Conservation (phyloP, 768 basidiomycete species). For the Tulasnella calospora region DNA sequence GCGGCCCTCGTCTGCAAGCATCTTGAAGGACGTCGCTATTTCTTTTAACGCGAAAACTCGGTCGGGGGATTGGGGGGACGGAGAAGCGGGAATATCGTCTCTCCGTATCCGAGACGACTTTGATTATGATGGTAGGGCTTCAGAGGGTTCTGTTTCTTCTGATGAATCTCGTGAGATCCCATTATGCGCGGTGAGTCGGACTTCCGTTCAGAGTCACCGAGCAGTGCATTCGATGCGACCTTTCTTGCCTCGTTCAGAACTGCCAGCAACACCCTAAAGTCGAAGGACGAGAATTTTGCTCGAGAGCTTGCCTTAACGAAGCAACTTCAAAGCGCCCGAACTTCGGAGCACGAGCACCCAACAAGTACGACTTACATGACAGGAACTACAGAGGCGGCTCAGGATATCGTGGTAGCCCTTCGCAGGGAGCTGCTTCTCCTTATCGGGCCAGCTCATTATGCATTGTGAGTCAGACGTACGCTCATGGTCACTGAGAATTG, state of each 20-base stretch:
- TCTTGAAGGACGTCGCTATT: too few relatives aligned
- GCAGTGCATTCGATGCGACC: too few relatives aligned
- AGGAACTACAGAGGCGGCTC: background rate
- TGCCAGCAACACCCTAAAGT: constrained; percentile 7
- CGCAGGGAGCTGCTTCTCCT: background rate
- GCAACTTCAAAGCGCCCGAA: too few relatives aligned
- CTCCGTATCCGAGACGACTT: background rate
- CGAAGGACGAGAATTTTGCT: background rate
- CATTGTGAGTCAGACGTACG: background rate
- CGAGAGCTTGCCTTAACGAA: background rate
- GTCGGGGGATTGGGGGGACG: too few relatives aligned
- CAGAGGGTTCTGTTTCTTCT: background rate
- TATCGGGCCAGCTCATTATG: background rate
- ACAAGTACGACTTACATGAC: too few relatives aligned
- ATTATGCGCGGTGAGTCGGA: background rate
- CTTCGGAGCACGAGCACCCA: too few relatives aligned
- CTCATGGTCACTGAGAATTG: too few relatives aligned
- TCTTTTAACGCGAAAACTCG: too few relatives aligned
- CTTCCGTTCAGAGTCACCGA: background rate
- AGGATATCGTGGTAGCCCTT: background rate
- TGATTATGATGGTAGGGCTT: background rate
- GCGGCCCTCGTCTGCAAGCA: too few relatives aligned
- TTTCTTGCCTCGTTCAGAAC: background rate
- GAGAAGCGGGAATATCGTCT: too few relatives aligned
- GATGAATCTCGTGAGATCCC: background rate